phyloP scores from a whole-genome alignment of 2,329 filamentous ascomycete species.

The Aureobasidium sp. region DNA sequence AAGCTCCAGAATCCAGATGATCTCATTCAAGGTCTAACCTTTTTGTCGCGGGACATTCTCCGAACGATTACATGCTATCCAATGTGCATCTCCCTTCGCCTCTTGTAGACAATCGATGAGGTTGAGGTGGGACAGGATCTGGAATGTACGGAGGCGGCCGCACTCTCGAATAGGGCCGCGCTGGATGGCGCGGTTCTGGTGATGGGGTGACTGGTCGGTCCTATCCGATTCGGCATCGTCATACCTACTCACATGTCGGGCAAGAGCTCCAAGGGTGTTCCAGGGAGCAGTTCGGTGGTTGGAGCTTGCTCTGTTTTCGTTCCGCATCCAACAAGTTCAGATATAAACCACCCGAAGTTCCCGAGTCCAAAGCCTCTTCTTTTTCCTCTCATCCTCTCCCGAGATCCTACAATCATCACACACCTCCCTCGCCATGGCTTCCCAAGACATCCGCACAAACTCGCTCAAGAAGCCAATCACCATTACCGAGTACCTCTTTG shows the following conservation, averaged over 20 bases:
- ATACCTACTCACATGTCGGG: neutral
- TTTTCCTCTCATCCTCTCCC: neutral
- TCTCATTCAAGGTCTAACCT: neutral
- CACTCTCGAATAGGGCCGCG: neutral
- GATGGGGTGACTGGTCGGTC: constrained; percentile 8
- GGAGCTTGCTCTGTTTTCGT: neutral
- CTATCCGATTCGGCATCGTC: neutral
- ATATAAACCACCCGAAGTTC: neutral
- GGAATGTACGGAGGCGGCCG: neutral
- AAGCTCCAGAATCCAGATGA: neutral
- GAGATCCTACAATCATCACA: neutral
- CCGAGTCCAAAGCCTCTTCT: neutral
- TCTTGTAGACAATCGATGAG: neutral
- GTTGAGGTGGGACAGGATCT: neutral
- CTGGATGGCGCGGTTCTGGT: neutral
- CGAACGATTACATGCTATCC: neutral
- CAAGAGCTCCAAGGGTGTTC: neutral
- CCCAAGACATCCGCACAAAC: constrained; percentile 11
- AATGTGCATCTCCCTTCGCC: neutral
- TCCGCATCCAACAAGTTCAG: neutral
- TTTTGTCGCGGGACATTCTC: neutral
- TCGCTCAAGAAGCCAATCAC: constrained; percentile 11
- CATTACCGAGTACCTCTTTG: constrained; percentile 28
- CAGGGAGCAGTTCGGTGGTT: neutral
- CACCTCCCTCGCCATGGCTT: neutral